Conservation (phyloP, 331 rosid species). For the Cucumis variabilis region DNA sequence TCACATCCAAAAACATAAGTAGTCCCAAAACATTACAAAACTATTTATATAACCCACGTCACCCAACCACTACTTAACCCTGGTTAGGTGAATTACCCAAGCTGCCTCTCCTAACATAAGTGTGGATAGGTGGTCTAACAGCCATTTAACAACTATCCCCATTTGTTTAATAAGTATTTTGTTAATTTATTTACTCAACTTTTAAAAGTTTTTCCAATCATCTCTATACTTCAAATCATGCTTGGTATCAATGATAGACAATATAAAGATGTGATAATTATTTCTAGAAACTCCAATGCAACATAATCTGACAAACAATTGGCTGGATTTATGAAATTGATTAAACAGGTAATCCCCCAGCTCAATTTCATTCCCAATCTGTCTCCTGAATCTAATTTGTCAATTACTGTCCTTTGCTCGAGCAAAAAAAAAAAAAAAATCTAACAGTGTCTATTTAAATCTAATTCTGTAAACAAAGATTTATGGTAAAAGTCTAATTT, state of each 20-base stretch:
- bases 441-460: background rate
- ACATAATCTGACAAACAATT: constrained; percentile 10
- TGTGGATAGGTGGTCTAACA: no score
- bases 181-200: background rate
- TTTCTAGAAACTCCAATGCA: background rate
- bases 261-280: background rate
- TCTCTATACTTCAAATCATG: constrained; percentile 12
- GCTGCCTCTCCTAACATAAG: no score
- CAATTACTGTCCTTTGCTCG: background rate
- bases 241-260: background rate
- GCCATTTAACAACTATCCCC: background rate
- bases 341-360: background rate
- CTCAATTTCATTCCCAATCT: background rate
- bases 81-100: no score
- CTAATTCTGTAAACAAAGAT: background rate
- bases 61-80: no score
- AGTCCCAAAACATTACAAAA: no score
- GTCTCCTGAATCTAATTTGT: background rate
- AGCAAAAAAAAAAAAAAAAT: no score
- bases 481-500: constrained; percentile 8
- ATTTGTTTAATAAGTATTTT: background rate
- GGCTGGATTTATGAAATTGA: background rate
- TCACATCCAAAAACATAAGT: no score
- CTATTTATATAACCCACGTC: no score
- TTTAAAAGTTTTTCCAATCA: background rate